Evolutionary conservation across 257 asterid genomes (phyloP), one percentile per base, ranked within the genome.

Genomic region (Plantago ovata): DNA sequence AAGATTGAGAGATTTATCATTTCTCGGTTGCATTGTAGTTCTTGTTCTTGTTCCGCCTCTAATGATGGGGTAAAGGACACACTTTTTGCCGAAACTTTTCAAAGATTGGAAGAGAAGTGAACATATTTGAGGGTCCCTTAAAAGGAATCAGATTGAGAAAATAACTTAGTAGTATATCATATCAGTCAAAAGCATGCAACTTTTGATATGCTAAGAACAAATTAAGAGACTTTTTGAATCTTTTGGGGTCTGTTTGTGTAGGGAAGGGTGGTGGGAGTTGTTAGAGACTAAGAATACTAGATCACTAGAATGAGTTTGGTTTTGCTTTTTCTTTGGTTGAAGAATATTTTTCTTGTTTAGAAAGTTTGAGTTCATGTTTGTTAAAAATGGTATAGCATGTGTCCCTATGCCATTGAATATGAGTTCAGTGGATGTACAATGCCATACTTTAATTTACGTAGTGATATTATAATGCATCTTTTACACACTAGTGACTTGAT

Each of bases 141-240:
- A 12, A 10, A 18, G 38, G 58, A 72, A 40, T 16, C 28, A 33
- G 13, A 24, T 41, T 15, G 62, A 46, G 56, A 60, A 5, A 56
- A 16, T 28, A n/a, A n/a, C n/a, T n/a, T n/a, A n/a, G n/a, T n/a
- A n/a, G 40, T 47, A 18, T 13, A 4, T 36, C 42, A 19, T 33
- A 38, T 53, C 75, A 68, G 72, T 76, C 77, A 75, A 76, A 28
- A 68, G 23, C 75, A 64, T 71, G 76, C 66, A 39, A 40, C 51
- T 61, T 61, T 36, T 58, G 69, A 60, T 24, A 28, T 28, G 7
- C 60, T 48, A 40, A 52, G 60, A 38, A 39, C 61, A 58, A 55
- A 53, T 12, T 23, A 9, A 23, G 39, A 14, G 1, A 9, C 44
- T 8, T 9, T 18, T 54, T 54, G 41, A 24, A 53, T 53, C 8